phyloP scores from a whole-genome alignment of 1,139 yeast genomes.

The Hyphopichia buzzinii region DNA sequence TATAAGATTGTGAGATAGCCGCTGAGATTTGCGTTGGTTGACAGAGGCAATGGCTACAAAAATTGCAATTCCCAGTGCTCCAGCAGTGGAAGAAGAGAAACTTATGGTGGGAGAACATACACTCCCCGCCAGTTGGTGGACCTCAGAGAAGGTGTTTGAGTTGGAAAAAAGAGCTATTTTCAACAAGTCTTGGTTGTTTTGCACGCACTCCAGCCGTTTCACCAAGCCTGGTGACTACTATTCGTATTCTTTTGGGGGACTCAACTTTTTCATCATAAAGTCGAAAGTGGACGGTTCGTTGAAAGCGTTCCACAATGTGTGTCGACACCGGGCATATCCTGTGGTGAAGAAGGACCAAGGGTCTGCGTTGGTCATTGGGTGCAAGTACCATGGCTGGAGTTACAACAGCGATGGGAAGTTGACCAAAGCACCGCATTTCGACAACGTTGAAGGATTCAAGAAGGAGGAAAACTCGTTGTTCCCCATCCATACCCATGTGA shows the following conservation, averaged over 20 bases:
- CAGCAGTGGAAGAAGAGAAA: constrained; percentile 24
- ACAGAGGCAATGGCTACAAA: too few relatives aligned
- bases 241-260: constrained; percentile 49
- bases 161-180: constrained; percentile 57
- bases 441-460: constrained; percentile 54
- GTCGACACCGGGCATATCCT: constrained; percentile 65
- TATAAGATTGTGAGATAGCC: too few relatives aligned
- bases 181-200: constrained; percentile 54
- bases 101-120: constrained; percentile 53
- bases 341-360: constrained; percentile 58
- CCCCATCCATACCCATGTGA: constrained; percentile 52
- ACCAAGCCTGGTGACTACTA: constrained; percentile 56
- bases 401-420: constrained; percentile 56
- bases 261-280: constrained; percentile 55
- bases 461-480: constrained; percentile 55
- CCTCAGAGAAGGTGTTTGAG: constrained; percentile 54
- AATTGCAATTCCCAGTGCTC: constrained; percentile 18
- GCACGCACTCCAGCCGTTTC: constrained; percentile 50
- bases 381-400: constrained; percentile 68
- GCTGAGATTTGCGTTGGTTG: too few relatives aligned
- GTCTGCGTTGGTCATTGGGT: constrained; percentile 54
- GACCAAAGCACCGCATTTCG: constrained; percentile 62
- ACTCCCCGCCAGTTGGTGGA: constrained; percentile 67
- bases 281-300: constrained; percentile 47
- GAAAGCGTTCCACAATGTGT: constrained; percentile 61